Percentiles rank a stretch among this genome's conserved stretches.
phyloP scores from a whole-genome alignment of 768 basidiomycete species.

The Coprinopsis sp. region DNA sequence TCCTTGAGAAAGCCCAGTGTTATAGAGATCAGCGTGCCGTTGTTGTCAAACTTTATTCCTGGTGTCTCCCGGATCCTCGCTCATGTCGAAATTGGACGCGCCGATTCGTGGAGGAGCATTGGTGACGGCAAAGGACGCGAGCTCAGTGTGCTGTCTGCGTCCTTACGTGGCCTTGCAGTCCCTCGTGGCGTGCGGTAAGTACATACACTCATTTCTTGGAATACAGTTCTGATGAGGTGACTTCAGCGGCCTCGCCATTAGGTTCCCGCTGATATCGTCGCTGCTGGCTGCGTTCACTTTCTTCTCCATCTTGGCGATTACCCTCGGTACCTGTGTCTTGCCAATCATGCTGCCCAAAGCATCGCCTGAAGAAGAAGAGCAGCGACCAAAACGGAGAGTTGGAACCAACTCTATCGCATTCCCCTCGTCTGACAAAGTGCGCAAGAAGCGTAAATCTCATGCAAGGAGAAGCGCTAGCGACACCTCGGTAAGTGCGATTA shows the following conservation, averaged over 20 bases:
- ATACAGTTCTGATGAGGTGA: neutral
- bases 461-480: conserved; percentile 1
- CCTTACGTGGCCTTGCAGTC: conserved; percentile 55
- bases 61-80: conserved; percentile 48
- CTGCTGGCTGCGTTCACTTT: conserved; percentile 42
- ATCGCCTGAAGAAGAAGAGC: neutral
- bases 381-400: neutral
- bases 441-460: conserved; percentile 4
- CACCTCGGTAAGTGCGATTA: neutral
- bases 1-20: conserved; percentile 37
- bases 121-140: conserved; percentile 72
- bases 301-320: conserved; percentile 40
- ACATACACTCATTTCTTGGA: neutral
- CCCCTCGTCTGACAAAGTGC: conserved; percentile 1
- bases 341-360: conserved; percentile 26
- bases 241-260: conserved; percentile 60
- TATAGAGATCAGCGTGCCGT: conserved; percentile 46
- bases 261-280: conserved; percentile 60
- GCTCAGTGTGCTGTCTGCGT: conserved; percentile 60
- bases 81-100: conserved; percentile 68
- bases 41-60: conserved; percentile 52
- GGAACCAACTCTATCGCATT: conserved; percentile 1
- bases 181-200: conserved; percentile 68
- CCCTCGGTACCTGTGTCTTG: conserved; percentile 48
- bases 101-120: conserved; percentile 66